phyloP scores from a whole-genome alignment of 768 basidiomycete genomes.

The Clavulina sp. region DNA sequence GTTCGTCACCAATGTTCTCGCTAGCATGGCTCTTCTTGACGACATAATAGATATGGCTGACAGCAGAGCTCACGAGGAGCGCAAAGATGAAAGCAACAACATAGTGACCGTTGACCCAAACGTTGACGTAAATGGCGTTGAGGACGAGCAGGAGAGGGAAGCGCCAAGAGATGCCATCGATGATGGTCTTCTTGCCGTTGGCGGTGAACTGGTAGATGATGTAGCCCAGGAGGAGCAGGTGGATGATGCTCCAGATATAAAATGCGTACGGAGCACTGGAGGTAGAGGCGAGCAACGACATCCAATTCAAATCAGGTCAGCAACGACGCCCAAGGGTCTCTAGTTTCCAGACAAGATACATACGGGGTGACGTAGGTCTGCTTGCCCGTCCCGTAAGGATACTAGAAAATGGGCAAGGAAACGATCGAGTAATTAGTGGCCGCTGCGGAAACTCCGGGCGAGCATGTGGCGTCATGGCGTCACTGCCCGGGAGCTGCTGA shows the following conservation, averaged over 20 bases:
- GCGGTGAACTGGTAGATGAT: conserved; percentile 82
- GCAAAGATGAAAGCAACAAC: conserved; percentile 70
- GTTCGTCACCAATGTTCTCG: conserved; percentile 50
- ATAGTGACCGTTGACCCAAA: conserved; percentile 69
- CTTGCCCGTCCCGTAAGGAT: conserved; percentile 45
- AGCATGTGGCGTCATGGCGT: neutral
- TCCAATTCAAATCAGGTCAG: neutral
- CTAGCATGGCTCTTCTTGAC: conserved; percentile 74
- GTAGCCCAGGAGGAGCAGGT: conserved; percentile 78
- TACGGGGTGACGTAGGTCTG: conserved; percentile 80
- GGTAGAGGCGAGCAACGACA: neutral
- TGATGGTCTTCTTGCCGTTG: conserved; percentile 52
- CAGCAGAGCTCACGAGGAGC: conserved; percentile 66
- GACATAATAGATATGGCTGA: conserved; percentile 83
- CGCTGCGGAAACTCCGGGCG: neutral
- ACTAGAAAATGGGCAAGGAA: neutral
- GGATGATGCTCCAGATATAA: conserved; percentile 79
- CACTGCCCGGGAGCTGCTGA: neutral
- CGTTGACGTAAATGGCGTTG: conserved; percentile 76
- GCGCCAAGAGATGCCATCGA: conserved; percentile 83
- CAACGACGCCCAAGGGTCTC: neutral
- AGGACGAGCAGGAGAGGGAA: conserved; percentile 77
- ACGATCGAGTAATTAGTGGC: neutral
- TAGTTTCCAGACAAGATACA: neutral
- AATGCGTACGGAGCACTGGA: conserved; percentile 65